A percentile compares a stretch with the other conserved stretches of the same genome.
Evolutionary conservation across 192 early-diverging fungal species (phyloP).

Genomic region (Entrophospora sp.): DNA sequence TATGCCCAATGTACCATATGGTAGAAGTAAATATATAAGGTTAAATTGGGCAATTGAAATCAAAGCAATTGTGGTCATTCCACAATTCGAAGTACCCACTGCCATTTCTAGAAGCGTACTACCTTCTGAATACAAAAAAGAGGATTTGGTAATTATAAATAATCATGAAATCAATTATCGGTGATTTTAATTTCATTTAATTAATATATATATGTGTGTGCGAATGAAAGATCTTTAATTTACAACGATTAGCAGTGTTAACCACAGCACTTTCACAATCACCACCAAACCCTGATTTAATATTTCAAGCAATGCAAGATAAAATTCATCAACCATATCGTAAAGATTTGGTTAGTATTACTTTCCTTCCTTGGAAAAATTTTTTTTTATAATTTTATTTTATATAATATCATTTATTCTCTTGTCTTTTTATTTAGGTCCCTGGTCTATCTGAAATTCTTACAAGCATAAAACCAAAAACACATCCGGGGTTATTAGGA

Average conservation of each 20-base stretch:
- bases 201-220: neutral
- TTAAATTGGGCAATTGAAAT: slow-evolving; percentile 62
- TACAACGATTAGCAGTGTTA: slow-evolving; percentile 91
- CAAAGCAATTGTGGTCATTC: slow-evolving; percentile 69
- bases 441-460: slow-evolving; percentile 90
- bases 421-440: slow-evolving; percentile 28
- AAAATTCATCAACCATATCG: slow-evolving; percentile 95
- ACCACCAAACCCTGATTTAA: slow-evolving; percentile 64
- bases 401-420: neutral
- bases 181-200: neutral
- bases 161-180: neutral
- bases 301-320: slow-evolving; percentile 92
- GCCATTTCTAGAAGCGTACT: slow-evolving; percentile 83
- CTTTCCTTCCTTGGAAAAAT: no score
- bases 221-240: slow-evolving; percentile 61
- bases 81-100: slow-evolving; percentile 90
- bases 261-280: slow-evolving; percentile 68
- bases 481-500: slow-evolving; percentile 78
- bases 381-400: neutral
- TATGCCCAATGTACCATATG: slow-evolving; percentile 44
- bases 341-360: slow-evolving; percentile 63
- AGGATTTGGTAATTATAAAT: slow-evolving; percentile 63
- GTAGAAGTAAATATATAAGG: slow-evolving; percentile 60
- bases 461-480: slow-evolving; percentile 58
- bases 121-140: slow-evolving; percentile 62